Percentiles rank a stretch among this genome's conserved stretches.
Evolutionary conservation across 2,329 filamentous ascomycete genomes (phyloP).

Genomic region (Fusarium concolor): DNA sequence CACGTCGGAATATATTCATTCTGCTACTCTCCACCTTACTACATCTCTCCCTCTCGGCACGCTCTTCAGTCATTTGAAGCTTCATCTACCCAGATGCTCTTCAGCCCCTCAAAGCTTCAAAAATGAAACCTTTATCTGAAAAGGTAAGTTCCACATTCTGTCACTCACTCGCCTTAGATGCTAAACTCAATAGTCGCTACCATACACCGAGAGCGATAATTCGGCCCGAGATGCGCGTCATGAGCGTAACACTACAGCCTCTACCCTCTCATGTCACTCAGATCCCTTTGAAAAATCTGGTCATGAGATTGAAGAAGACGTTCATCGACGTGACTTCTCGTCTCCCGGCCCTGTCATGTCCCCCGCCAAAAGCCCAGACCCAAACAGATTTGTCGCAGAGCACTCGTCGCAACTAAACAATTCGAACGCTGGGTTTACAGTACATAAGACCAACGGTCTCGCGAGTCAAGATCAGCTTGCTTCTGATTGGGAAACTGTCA

Average conservation of each 20-base stretch:
- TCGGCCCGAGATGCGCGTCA: constrained; percentile 36
- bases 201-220: constrained; percentile 35
- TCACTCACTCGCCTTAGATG: not conserved
- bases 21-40: not conserved
- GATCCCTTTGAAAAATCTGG: constrained; percentile 23
- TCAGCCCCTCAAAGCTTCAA: constrained; percentile 1
- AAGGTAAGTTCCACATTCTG: constrained; percentile 12
- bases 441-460: not conserved
- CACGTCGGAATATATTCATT: not conserved
- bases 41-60: not conserved
- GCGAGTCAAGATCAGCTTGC: constrained; percentile 34
- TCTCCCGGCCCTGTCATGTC: constrained; percentile 10
- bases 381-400: constrained; percentile 32
- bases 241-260: constrained; percentile 32
- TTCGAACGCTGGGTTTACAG: not conserved
- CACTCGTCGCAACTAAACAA: constrained; percentile 18
- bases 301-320: constrained; percentile 7
- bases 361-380: constrained; percentile 11
- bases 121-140: constrained; percentile 28
- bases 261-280: constrained; percentile 28
- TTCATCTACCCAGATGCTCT: not conserved
- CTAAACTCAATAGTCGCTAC: constrained; percentile 32
- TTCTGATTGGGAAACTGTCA: constrained; percentile 50
- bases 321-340: constrained; percentile 27
- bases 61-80: not conserved